Evolutionary conservation across 2,329 filamentous ascomycete genomes (phyloP).

Genomic region (Colletotrichum sp.): DNA sequence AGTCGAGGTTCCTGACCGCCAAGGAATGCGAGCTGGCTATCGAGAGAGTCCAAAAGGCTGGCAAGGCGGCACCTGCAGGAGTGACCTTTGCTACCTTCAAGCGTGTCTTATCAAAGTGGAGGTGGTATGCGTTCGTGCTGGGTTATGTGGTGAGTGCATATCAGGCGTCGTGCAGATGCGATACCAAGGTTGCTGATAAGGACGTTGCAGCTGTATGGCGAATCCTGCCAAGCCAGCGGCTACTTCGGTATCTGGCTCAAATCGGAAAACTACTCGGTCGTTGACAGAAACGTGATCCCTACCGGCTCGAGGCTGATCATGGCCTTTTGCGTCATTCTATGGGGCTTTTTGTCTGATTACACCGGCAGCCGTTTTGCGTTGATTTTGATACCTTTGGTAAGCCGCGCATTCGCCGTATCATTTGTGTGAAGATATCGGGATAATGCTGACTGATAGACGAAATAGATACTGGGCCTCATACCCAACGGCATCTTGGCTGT

Average conservation of each 20-base stretch:
- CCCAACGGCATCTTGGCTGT: conserved; percentile 4
- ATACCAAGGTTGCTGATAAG: neutral
- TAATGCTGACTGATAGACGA: neutral
- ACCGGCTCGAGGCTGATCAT: conserved; percentile 27
- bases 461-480: neutral
- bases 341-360: conserved; percentile 27
- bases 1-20: neutral
- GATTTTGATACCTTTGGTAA: neutral
- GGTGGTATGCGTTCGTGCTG: conserved; percentile 23
- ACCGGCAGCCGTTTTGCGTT: neutral
- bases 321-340: conserved; percentile 18
- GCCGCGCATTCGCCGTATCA: neutral
- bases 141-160: conserved; percentile 21
- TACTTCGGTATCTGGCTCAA: conserved; percentile 30
- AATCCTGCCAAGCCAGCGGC: neutral
- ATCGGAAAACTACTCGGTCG: conserved; percentile 27
- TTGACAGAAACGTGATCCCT: conserved; percentile 26
- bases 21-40: conserved; percentile 9
- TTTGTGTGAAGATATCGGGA: rapidly evolving
- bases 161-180: neutral
- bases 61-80: conserved; percentile 15
- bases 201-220: neutral
- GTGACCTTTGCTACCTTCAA: conserved; percentile 21
- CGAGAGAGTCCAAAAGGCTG: conserved; percentile 10
- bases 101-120: conserved; percentile 20